phyloP scores from a whole-genome alignment of 371 early-diverging fungal genomes.

The Apophysomyces variabilis region DNA sequence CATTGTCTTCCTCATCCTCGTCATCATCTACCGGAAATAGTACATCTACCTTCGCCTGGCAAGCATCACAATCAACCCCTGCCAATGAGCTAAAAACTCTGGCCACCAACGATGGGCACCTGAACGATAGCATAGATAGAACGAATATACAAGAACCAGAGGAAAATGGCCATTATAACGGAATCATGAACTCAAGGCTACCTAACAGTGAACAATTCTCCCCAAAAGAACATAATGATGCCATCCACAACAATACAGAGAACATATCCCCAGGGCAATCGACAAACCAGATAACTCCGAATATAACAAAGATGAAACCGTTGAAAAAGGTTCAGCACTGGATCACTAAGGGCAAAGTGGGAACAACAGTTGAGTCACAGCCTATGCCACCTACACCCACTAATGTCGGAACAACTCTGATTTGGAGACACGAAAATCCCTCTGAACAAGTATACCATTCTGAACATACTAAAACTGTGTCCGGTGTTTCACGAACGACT shows the following conservation, averaged over 20 bases:
- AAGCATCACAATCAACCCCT: neutral
- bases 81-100: neutral
- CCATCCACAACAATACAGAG: slow-evolving; percentile 5
- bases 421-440: slow-evolving; percentile 14
- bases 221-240: neutral
- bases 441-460: neutral
- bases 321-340: slow-evolving; percentile 35
- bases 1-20: slow-evolving; percentile 3
- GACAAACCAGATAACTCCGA: neutral
- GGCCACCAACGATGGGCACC: neutral
- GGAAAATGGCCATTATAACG: slow-evolving; percentile 15
- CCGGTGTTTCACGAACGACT: neutral
- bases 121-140: slow-evolving; percentile 10
- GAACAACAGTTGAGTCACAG: slow-evolving; percentile 10
- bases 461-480: neutral
- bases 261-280: neutral
- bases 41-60: neutral
- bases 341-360: slow-evolving; percentile 30
- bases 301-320: slow-evolving; percentile 20
- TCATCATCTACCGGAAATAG: slow-evolving; percentile 3
- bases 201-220: slow-evolving; percentile 1
- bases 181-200: neutral
- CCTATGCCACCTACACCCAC: slow-evolving; percentile 15
- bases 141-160: slow-evolving; percentile 18
- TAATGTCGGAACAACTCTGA: slow-evolving; percentile 14